phyloP scores from a whole-genome alignment of 2,329 filamentous ascomycete genomes.

The Leptosphaerulina australis region DNA sequence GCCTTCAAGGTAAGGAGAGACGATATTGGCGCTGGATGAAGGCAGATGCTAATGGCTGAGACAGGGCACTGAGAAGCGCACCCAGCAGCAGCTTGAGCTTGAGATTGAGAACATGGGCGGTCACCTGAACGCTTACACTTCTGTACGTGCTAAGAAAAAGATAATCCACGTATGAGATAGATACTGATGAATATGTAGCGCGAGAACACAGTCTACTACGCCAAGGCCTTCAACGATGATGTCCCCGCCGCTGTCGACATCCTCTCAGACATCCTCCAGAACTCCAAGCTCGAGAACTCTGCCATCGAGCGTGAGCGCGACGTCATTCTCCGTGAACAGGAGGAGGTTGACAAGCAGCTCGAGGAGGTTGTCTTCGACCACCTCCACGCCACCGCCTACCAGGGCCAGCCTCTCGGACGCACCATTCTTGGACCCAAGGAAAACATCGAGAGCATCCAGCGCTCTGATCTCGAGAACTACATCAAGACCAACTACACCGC shows the following conservation, averaged over 20 bases:
- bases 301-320: slow-evolving; percentile 98
- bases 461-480: slow-evolving; percentile 89
- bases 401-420: slow-evolving; percentile 92
- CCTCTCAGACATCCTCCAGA: slow-evolving; percentile 97
- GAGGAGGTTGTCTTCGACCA: slow-evolving; percentile 99
- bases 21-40: background rate
- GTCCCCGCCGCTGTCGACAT: slow-evolving; percentile 97
- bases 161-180: slow-evolving; percentile 9
- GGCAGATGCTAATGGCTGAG: slow-evolving; percentile 33
- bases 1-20: slow-evolving; percentile 85
- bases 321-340: slow-evolving; percentile 97
- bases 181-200: slow-evolving; percentile 63
- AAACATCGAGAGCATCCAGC: slow-evolving; percentile 96
- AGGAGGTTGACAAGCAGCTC: slow-evolving; percentile 99
- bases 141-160: slow-evolving; percentile 64
- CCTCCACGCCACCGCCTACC: slow-evolving; percentile 96
- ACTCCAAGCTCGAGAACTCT: slow-evolving; percentile 93
- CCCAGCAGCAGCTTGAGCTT: slow-evolving; percentile 96
- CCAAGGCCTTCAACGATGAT: slow-evolving; percentile 98
- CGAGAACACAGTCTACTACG: slow-evolving; percentile 99
- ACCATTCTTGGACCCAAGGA: slow-evolving; percentile 97
- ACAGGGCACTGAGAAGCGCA: slow-evolving; percentile 89
- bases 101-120: slow-evolving; percentile 99
- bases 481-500: slow-evolving; percentile 99
- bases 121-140: slow-evolving; percentile 99